Base-by-base conservation (phyloP, 169 alveolate genomes). In the Plasmodium gaboni region DNA sequence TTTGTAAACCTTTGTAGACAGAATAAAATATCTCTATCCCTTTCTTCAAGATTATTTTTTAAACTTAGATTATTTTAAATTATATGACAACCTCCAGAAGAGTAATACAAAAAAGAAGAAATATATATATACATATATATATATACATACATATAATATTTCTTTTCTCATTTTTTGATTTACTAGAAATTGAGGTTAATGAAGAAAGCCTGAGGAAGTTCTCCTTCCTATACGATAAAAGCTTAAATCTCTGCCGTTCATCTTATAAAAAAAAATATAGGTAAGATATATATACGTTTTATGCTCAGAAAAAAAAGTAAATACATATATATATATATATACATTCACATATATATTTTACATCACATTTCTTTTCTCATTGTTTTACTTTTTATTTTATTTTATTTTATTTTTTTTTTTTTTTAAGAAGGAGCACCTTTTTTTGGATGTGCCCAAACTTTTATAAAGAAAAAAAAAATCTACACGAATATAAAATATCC, bases 371-470 rank as follows among this genome's bases (percentile, higher is more conserved):
- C 5, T 6, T 1, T 28, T 28, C 7, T 28, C 42, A 2, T 28
- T 28, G 42, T 28, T 53, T 51, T 71, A 13, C 6, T 28, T 24
- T 19, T 57, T 42, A 22, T 24, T n/a, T 2, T 19, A 15, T n/a
- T 2, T 70, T 32, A 55, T 46, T 7, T 2, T 13, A n/a, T 0
- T 19, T 38, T 63, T 67, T 67, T 64, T 2, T 55, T 0, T 44
- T 48, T 15, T 24, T 9, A 28, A 76, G 89, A 51, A 38, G 50
- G 10, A 51, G 68, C 28, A 64, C 89, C 3, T 76, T 64, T 42
- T 76, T 24, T 59, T 76, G 89, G 89, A 19, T 76, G 24, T 76
- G 89, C 46, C 76, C 89, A 1, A 48, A 42, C n/a, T 64, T 76
- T 44, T 76, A 76, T 60, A 70, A 76, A 28, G 26, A 76, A 17